These are phyloP conservation scores for Lipomyces starkeyi DNA, from an alignment of 805 yeast species.

Conservation along the genomic window DNA sequence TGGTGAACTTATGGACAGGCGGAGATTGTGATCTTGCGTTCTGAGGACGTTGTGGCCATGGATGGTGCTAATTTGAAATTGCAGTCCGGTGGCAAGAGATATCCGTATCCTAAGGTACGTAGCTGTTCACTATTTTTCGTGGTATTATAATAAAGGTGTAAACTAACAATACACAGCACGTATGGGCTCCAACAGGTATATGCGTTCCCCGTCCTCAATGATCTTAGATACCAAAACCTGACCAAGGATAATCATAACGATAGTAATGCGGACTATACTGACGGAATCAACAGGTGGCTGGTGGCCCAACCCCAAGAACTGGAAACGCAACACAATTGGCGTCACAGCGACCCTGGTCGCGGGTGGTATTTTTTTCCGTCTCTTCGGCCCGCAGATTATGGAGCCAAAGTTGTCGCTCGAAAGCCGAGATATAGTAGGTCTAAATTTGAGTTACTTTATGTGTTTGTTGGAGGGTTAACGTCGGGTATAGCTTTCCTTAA, in stretches of 20 bases:
- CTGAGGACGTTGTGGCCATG: not conserved
- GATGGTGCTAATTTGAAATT: not conserved
- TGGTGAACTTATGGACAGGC: not conserved
- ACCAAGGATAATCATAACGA: not conserved
- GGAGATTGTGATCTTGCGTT: not conserved
- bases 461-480: not conserved
- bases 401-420: slow-evolving; percentile 7
- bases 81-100: slow-evolving; percentile 41
- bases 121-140: not conserved
- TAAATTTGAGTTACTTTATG: too few relatives aligned
- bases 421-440: slow-evolving; percentile 15
- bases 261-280: slow-evolving; percentile 45
- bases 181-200: slow-evolving; percentile 40
- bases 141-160: not conserved
- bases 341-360: slow-evolving; percentile 47
- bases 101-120: slow-evolving; percentile 42
- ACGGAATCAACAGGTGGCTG: slow-evolving; percentile 60
- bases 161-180: slow-evolving; percentile 34
- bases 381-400: slow-evolving; percentile 27
- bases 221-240: not conserved
- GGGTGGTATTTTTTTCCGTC: slow-evolving; percentile 14
- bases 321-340: slow-evolving; percentile 52
- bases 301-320: slow-evolving; percentile 60
- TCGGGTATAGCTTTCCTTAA: slow-evolving; percentile 16
- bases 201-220: not conserved